These are phyloP conservation scores for Nothophaeocryptopus gaeumannii DNA, from an alignment of 2,329 filamentous ascomycete genomes.

Conservation along the genomic window DNA sequence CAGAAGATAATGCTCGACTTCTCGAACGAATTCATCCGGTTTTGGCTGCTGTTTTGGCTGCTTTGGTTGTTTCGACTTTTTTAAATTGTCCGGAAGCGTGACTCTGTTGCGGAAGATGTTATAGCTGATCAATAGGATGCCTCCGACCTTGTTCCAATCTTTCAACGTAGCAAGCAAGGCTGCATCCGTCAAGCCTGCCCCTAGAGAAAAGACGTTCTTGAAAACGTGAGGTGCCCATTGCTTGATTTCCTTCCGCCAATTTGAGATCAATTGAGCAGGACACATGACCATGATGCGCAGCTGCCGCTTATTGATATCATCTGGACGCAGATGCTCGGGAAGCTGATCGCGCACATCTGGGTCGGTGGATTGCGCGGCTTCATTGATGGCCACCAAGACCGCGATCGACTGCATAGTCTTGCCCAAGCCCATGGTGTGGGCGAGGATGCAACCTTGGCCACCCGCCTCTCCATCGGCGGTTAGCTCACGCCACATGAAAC, in stretches of 20 bases:
- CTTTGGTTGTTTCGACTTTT: constrained; percentile 10
- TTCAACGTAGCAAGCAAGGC: constrained; percentile 41
- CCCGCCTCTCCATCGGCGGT: constrained; percentile 53
- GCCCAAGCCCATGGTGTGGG: constrained; percentile 87
- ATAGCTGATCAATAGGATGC: constrained; percentile 76
- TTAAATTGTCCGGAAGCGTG: constrained; percentile 5
- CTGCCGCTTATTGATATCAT: constrained; percentile 36
- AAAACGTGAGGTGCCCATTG: constrained; percentile 61
- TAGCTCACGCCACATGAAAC: constrained; percentile 86
- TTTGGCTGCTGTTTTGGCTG: constrained; percentile 58
- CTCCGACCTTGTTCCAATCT: constrained; percentile 63
- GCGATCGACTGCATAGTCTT: constrained; percentile 90
- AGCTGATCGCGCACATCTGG: constrained; percentile 61
- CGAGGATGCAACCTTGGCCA: constrained; percentile 73
- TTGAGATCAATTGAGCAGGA: constrained; percentile 70
- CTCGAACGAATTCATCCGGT: constrained; percentile 59
- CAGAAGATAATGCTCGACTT: constrained; percentile 51
- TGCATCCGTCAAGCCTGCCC: constrained; percentile 36
- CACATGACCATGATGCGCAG: constrained; percentile 71
- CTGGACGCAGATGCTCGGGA: constrained; percentile 56
- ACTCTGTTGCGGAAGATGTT: constrained; percentile 58
- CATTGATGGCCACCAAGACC: constrained; percentile 70
- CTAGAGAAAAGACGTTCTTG: constrained; percentile 57
- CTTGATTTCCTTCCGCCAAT: constrained; percentile 76
- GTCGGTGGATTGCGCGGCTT: constrained; percentile 62